A percentile compares a stretch with the other conserved stretches of the same genome.
phyloP scores from a whole-genome alignment of 140 eudicot genomes.

The Flaveria floridana region DNA sequence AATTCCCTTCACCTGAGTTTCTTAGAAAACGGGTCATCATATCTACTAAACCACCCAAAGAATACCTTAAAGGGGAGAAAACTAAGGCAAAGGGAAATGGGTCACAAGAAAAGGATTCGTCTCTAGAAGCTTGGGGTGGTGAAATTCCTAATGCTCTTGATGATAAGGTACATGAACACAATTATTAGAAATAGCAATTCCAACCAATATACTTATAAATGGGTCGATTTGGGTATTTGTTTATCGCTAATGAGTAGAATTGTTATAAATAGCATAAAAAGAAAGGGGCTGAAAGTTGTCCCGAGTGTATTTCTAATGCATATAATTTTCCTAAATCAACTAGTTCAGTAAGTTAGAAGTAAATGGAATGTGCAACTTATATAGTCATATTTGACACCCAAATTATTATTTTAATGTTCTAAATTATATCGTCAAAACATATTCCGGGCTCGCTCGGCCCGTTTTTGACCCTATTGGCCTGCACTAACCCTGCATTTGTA shows the following conservation, averaged over 20 bases:
- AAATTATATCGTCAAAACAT: neutral
- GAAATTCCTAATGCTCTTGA: slow-evolving; percentile 32
- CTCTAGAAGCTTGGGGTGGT: slow-evolving; percentile 40
- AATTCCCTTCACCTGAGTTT: slow-evolving; percentile 49
- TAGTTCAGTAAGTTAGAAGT: neutral
- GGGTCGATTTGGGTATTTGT: neutral
- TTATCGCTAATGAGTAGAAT: neutral
- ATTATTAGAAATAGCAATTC: neutral
- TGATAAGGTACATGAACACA: slow-evolving; percentile 34
- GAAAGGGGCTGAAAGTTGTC: neutral
- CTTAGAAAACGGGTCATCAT: slow-evolving; percentile 42
- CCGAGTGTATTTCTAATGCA: neutral
- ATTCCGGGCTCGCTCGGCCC: neutral
- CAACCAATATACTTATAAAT: neutral
- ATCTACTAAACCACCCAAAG: slow-evolving; percentile 62
- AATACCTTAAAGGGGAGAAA: slow-evolving; percentile 40
- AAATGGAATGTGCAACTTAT: neutral
- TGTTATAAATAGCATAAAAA: neutral
- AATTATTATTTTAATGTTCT: neutral
- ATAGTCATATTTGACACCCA: neutral
- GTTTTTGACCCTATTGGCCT: neutral
- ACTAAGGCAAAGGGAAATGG: slow-evolving; percentile 26
- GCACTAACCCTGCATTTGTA: slow-evolving; percentile 6
- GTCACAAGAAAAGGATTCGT: slow-evolving; percentile 32
- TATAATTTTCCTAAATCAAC: neutral